Evolutionary conservation across 495 filamentous ascomycete species (phyloP).

Genomic region (Hypoxylon lenormandii): DNA sequence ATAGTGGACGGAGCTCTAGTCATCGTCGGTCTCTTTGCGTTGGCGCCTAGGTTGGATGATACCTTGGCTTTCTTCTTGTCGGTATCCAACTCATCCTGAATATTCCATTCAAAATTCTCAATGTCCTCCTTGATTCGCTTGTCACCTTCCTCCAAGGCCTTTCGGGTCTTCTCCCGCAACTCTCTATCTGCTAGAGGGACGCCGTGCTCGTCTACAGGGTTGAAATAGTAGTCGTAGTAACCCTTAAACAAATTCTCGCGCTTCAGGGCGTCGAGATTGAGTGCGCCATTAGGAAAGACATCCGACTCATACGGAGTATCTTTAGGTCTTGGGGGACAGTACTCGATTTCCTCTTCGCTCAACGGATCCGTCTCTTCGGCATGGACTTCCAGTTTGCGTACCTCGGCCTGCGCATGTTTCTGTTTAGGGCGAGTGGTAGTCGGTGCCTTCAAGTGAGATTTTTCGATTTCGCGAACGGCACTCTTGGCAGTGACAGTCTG

Average conservation of each 20-base stretch:
- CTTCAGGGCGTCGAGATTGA: conserved; percentile 63
- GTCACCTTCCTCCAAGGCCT: conserved; percentile 68
- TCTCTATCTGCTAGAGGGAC: conserved; percentile 71
- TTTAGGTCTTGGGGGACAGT: conserved; percentile 60
- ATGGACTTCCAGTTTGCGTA: conserved; percentile 61
- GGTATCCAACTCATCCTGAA: conserved; percentile 52
- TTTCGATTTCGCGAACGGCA: conserved; percentile 57
- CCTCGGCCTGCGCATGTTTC: conserved; percentile 55
- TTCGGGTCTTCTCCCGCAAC: conserved; percentile 67
- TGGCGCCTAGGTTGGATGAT: conserved; percentile 15
- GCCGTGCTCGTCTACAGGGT: conserved; percentile 75
- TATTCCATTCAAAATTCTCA: conserved; percentile 66
- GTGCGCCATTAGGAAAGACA: conserved; percentile 71
- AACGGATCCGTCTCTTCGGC: conserved; percentile 51
- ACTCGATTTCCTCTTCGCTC: conserved; percentile 71
- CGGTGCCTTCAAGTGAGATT: conserved; percentile 55
- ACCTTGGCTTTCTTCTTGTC: conserved; percentile 49
- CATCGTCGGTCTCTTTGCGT: conserved; percentile 44
- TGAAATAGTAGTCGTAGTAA: conserved; percentile 72
- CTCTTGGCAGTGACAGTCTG: conserved; percentile 62
- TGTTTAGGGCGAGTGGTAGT: conserved; percentile 56
- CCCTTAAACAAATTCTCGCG: conserved; percentile 76
- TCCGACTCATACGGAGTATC: conserved; percentile 82
- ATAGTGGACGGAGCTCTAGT: conserved; percentile 38
- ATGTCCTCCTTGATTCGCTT: conserved; percentile 69